Evolutionary conservation across 2,329 filamentous ascomycete species (phyloP).

Genomic region (Penicillium freii): DNA sequence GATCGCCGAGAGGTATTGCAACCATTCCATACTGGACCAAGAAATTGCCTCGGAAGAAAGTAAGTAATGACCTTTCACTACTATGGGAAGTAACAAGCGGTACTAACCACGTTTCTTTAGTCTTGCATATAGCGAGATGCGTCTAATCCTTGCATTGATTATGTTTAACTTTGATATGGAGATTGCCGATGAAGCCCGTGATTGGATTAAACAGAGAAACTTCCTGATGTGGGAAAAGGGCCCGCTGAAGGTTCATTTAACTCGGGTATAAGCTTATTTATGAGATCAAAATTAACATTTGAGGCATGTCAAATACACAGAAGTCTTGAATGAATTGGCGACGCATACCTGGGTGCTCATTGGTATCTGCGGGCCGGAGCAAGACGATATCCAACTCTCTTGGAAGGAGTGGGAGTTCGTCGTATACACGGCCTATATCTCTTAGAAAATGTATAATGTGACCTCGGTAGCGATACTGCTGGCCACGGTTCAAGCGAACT

Average conservation of each 20-base stretch:
- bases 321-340: too few species aligned
- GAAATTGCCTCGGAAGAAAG: constrained; percentile 54
- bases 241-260: constrained; percentile 26
- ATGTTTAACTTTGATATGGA: constrained; percentile 50
- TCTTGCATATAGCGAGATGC: constrained; percentile 53
- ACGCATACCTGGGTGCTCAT: too few species aligned
- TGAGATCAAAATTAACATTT: too few species aligned
- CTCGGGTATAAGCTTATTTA: constrained; percentile 1
- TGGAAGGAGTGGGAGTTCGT: too few species aligned
- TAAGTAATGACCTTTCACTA: constrained; percentile 28
- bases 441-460: too few species aligned
- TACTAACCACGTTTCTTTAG: constrained; percentile 26
- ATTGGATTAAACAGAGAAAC: constrained; percentile 1
- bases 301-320: too few species aligned
- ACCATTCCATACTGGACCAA: constrained; percentile 51
- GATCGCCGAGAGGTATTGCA: constrained; percentile 48
- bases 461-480: too few species aligned
- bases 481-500: too few species aligned
- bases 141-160: constrained; percentile 49
- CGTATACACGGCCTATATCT: too few species aligned
- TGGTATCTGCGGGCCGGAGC: too few species aligned
- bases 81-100: background rate
- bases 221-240: too few species aligned
- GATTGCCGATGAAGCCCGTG: constrained; percentile 37
- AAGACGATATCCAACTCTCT: too few species aligned